Percentiles rank a stretch among this genome's conserved stretches.
Evolutionary conservation across 2,329 filamentous ascomycete species (phyloP).

Genomic region (Coniochaeta pulveracea): DNA sequence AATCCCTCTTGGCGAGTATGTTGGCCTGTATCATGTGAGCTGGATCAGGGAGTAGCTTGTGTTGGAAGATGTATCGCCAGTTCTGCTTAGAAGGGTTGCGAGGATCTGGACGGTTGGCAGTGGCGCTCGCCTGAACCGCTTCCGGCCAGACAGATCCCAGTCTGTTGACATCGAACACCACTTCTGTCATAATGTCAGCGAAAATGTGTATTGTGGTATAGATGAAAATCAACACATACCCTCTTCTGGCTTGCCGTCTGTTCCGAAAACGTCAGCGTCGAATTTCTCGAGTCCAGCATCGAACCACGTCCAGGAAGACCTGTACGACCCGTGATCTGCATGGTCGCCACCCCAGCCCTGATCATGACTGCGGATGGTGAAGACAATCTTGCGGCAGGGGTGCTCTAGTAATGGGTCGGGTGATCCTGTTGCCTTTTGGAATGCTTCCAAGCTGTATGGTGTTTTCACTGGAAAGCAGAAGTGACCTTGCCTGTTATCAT

Average conservation of each 20-base stretch:
- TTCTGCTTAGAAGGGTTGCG: no score
- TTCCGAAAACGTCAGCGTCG: conserved; percentile 20
- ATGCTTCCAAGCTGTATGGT: conserved; percentile 19
- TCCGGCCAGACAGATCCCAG: no score
- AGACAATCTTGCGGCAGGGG: conserved; percentile 50
- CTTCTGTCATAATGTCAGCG: no score
- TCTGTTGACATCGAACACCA: no score
- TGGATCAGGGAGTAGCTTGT: conserved; percentile 21
- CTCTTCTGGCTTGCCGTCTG: conserved; percentile 5
- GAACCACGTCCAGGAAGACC: conserved; percentile 49
- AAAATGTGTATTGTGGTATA: no score
- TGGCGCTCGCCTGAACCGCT: no score
- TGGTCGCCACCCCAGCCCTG: conserved; percentile 41
- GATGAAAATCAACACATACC: no score
- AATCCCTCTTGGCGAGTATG: conserved; percentile 20
- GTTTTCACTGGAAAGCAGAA: no score
- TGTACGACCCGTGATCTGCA: conserved; percentile 25
- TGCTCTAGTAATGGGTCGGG: conserved; percentile 27
- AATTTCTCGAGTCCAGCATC: conserved; percentile 49
- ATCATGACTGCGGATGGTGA: conserved; percentile 44
- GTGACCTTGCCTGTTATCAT: no score
- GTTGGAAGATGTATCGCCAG: conserved; percentile 22
- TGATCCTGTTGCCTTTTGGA: conserved; percentile 25
- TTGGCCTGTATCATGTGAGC: conserved; percentile 38
- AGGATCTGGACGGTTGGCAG: no score